Evolutionary conservation across 192 early-diverging fungal species (phyloP), one percentile per base, ranked within the genome.

Genomic region (Anaeromyces robustus): DNA sequence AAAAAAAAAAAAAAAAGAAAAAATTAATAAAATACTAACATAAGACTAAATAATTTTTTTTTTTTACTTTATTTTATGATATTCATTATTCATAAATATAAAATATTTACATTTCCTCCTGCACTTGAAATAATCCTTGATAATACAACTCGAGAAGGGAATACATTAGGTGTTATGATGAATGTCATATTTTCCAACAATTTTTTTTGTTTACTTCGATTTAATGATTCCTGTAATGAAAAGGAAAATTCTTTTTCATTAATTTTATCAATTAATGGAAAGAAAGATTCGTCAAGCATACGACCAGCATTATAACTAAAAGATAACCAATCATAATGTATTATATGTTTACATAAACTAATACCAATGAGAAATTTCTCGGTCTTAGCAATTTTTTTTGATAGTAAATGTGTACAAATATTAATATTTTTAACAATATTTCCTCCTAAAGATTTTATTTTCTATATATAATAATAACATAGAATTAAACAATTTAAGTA

Each of bases 391-490:
- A 91, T 83, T 59, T 85, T 83, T 28, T 80, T 86, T 12, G 87
- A 85, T 12, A 92, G 84, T 28, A 93, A 79, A 80, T 92, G 92
- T 1, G 92, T 92, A 39, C 87, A 90, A 16, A 82, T 78, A 30
- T 85, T 85, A 28, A 88, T 84, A 9, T 83, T 77, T 1, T 85
- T 85, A 2, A 87, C 88, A 12, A 90, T 80, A n/a, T 85, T 81
- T 77, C 88, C 90, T 34, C 89, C 89, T 83, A 93, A 77, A 1
- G 81, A 82, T n/a, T 81, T 83, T 30, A 90, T 87, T 52, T 83
- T 83, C 82, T 86, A 68, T 22, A 52, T 9, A 41, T 82, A 77
- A 81, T 29, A 81, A 89, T 85, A 14, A 81, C 82, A 0, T 78
- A 31, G 19, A 81, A 80, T 28, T n/a, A n/a, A n/a, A n/a, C n/a